Evolutionary conservation across 208 protist species (phyloP), one percentile per base, ranked within the genome.

Genomic region (Leishmania turanica): DNA sequence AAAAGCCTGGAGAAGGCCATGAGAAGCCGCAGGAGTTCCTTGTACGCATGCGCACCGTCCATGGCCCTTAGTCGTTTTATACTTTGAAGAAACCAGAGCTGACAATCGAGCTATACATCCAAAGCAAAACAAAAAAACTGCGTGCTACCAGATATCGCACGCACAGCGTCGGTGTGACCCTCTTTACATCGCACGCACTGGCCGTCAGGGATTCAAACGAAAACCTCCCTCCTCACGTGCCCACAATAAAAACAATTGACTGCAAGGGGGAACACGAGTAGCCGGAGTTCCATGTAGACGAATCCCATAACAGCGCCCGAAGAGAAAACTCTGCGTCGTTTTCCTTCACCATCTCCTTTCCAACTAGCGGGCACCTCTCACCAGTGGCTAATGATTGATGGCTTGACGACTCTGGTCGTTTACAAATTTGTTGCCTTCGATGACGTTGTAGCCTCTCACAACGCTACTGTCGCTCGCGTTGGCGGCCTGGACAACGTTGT

Each of bases 391-490:
- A 7, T 66, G 85, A n/a, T 74, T 49, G 9, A 89, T 74, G 45
- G 70, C 65, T 74, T 96, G 92, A 21, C 90, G 90, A 3, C 84
- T 83, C 45, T 90, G 86, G 77, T 96, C 93, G 21, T 80, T 75
- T 21, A 97, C 78, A 65, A 93, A 92, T 60, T 96, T 97, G 85
- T 96, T 98, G 0, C 89, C 92, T 70, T 98, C 93, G 19, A 96
- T 88, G 4, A 96, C 90, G 75, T 92, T 94, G 79, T 92, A 92
- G 62, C 70, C 77, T 31, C 53, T 77, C 9, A 53, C 70, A 0
- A 58, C 40, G 19, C 70, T 75, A 0, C 53, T 78, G 1, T 45
- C 75, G 5, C 70, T 72, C 7, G 79, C 81, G 15, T 86, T 83
- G 4, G 88, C 87, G 2, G 81, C 78, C 64, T 94, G 88, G n/a